Evolutionary conservation across 257 asterid species (phyloP).

Genomic region (Solanum peruvianum): DNA sequence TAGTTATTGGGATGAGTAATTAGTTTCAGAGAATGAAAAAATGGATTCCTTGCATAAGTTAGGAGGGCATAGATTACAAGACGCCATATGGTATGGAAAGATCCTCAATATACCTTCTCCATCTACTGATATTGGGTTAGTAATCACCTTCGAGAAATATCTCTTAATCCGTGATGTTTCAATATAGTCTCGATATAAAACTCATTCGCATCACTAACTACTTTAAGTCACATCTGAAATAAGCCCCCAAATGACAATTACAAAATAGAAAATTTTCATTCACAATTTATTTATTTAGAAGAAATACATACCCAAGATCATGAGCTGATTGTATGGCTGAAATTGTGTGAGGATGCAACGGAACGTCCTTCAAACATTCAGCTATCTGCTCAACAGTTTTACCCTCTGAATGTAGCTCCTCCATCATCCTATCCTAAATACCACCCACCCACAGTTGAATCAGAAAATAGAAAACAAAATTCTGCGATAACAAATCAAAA

Average conservation of each 20-base stretch:
- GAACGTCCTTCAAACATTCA: slow-evolving; percentile 48
- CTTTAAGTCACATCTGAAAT: slow-evolving; percentile 72
- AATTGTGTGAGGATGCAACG: slow-evolving; percentile 42
- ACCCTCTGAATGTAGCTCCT: slow-evolving; percentile 52
- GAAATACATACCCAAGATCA: slow-evolving; percentile 40
- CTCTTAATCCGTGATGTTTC: slow-evolving; percentile 41
- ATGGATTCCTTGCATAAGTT: slow-evolving; percentile 71
- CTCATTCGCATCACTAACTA: slow-evolving; percentile 66
- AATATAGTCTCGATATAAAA: slow-evolving; percentile 66
- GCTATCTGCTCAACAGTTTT: slow-evolving; percentile 46
- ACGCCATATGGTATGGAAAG: slow-evolving; percentile 37
- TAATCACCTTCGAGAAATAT: slow-evolving; percentile 65
- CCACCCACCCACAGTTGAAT: background rate
- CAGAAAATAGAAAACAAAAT: background rate
- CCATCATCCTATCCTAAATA: slow-evolving; percentile 61
- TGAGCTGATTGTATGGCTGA: slow-evolving; percentile 51
- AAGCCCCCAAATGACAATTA: background rate
- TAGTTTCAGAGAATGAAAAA: background rate
- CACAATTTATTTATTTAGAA: too few relatives aligned
- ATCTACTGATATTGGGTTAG: slow-evolving; percentile 47
- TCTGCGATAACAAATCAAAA: background rate
- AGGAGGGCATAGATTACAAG: slow-evolving; percentile 63
- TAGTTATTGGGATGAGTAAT: background rate
- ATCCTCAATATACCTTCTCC: slow-evolving; percentile 52
- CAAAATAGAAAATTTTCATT: background rate